Percentiles rank a stretch among this genome's conserved stretches.
phyloP scores from a whole-genome alignment of 495 filamentous ascomycete species.

The Neurospora tetraspora region DNA sequence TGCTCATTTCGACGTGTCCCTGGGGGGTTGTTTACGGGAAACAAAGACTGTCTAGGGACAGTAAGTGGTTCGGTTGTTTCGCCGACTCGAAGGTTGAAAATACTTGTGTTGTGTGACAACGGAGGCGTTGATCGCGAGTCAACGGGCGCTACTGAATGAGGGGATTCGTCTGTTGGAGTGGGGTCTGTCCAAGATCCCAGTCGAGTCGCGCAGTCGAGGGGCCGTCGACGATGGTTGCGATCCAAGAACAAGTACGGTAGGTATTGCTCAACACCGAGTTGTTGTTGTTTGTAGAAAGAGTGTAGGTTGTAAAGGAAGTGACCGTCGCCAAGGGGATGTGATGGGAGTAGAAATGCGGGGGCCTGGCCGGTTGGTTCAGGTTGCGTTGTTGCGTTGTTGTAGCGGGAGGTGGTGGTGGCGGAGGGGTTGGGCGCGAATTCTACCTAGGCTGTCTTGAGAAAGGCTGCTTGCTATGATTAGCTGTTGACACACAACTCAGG shows the following conservation, averaged over 20 bases:
- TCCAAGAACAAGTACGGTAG: not conserved
- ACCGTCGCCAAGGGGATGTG: not conserved
- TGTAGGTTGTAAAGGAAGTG: not conserved
- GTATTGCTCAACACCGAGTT: not conserved
- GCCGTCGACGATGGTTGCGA: not conserved
- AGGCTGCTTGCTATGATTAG: not conserved
- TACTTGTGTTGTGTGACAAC: not conserved
- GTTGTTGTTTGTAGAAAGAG: not conserved
- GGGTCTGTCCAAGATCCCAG: not conserved
- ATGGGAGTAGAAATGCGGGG: not conserved
- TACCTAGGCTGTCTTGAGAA: not conserved
- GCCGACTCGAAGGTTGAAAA: not conserved
- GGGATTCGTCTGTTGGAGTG: not conserved
- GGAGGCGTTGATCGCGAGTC: not conserved
- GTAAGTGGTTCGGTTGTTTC: not conserved
- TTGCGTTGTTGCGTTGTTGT: not conserved
- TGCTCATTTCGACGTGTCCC: conserved; percentile 18
- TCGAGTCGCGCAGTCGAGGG: not conserved
- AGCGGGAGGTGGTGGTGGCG: not conserved
- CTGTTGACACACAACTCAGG: not conserved
- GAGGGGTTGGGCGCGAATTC: not conserved
- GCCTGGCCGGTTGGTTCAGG: not conserved
- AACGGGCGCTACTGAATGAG: not conserved
- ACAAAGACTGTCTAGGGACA: conserved; percentile 10
- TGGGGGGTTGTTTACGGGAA: not conserved